Evolutionary conservation across 345 rosid species (phyloP).

Genomic region (Arabis hirsuta): DNA sequence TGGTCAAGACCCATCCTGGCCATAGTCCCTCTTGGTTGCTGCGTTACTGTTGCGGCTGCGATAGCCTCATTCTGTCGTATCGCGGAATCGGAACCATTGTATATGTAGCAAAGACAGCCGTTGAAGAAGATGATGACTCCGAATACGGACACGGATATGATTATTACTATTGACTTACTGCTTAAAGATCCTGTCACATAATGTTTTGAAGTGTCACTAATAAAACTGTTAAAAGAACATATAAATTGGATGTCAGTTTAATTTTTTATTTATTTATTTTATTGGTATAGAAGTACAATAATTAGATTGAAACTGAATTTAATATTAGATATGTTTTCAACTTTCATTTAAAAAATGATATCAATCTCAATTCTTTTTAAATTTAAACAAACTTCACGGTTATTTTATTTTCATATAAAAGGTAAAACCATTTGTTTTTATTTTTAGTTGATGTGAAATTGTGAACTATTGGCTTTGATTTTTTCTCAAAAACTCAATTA

Average conservation of each 20-base stretch:
- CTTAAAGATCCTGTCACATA: conserved; percentile 39
- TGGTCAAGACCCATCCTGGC: conserved; percentile 57
- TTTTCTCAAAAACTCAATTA: neutral
- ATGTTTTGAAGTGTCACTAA: neutral
- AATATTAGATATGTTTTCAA: too few relatives aligned
- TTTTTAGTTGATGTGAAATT: neutral
- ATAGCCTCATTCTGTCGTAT: conserved; percentile 1
- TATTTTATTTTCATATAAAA: too few relatives aligned
- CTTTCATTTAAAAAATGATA: too few relatives aligned
- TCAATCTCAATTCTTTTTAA: too few relatives aligned
- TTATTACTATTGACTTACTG: conserved; percentile 34
- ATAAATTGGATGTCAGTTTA: neutral
- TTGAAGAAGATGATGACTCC: conserved; percentile 34
- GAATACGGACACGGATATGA: conserved; percentile 45
- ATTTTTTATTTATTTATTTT: neutral
- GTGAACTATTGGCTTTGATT: neutral
- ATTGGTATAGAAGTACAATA: too few relatives aligned
- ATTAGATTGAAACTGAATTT: too few relatives aligned
- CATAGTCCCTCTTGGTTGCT: conserved; percentile 35
- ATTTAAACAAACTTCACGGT: too few relatives aligned
- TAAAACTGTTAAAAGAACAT: neutral
- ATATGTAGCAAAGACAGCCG: conserved; percentile 34
- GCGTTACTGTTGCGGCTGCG: neutral
- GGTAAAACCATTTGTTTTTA: too few relatives aligned
- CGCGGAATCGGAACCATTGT: neutral